Evolutionary conservation across 805 yeast genomes (phyloP), one percentile per base, ranked within the genome.

Genomic region (Danielia oregonensis): DNA sequence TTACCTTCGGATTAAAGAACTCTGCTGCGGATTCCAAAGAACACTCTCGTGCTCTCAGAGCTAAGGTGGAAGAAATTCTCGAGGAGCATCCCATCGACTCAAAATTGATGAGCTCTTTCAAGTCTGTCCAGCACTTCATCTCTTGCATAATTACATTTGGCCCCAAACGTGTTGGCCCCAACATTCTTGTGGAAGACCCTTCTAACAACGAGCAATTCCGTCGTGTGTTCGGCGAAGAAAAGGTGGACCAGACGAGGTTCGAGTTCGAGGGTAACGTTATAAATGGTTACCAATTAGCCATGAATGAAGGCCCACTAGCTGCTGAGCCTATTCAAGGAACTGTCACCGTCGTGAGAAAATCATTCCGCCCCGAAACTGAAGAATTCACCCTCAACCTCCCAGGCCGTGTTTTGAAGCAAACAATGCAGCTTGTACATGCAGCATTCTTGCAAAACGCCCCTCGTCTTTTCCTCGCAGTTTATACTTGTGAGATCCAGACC

Each of bases 401-500:
- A 1, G 95, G 97, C 6, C 74, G 93, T 48, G 60, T 87, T 17
- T 79, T 88, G 30, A 76, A 88, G 1, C 68, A 77, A 1, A 77
- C 86, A 0, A 78, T 88, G 47, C 89, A 86, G 42, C 62, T 77
- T 2, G 82, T 93, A 26, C 86, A 85, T 51, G 67, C 72, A 28
- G 76, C 79, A 1, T 76, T 91, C 52, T 56, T 86, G 24, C 81
- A 78, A 39, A 83, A 93, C 82, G 80, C 96, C 0, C 95, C 97
- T 6, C 73, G 99, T 39, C 59, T 93, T 30, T 81, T 84, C 78
- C 72, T 94, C 50, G 98, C 98, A 4, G 86, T 83, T 78, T 93
- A 93, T 55, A 70, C 84, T 0, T 89, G 97, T 68, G 97, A 91
- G 46, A 86, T 93, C 46, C 99, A 93, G 61, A 93, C 97, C 0